Evolutionary conservation across 1,139 yeast species (phyloP).

Genomic region (Suzukiozyma palmioleophila): DNA sequence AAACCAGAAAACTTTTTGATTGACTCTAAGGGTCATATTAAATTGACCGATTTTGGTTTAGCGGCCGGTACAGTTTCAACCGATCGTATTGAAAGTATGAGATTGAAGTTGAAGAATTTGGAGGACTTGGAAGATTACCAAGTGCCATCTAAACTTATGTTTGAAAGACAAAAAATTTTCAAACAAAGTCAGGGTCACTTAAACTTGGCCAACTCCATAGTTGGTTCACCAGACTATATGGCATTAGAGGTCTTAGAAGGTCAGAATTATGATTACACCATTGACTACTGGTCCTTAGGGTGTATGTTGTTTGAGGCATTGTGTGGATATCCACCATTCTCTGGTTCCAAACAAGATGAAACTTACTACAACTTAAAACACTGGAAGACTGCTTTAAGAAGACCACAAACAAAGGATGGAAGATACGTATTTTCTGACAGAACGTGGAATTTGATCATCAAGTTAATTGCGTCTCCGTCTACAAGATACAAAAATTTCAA

Average conservation of each 20-base stretch:
- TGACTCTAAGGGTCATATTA: constrained; percentile 92
- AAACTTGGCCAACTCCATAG: constrained; percentile 89
- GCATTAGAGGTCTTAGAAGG: constrained; percentile 97
- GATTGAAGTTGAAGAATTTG: constrained; percentile 75
- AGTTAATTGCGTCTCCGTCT: constrained; percentile 75
- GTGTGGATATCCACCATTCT: constrained; percentile 95
- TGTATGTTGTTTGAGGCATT: constrained; percentile 90
- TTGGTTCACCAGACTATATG: constrained; percentile 99
- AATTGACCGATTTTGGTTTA: constrained; percentile 93
- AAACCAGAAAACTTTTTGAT: constrained; percentile 96
- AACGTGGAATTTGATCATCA: constrained; percentile 86
- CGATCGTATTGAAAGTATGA: constrained; percentile 92
- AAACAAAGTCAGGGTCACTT: constrained; percentile 58
- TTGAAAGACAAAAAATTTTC: constrained; percentile 83
- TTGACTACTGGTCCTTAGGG: constrained; percentile 98
- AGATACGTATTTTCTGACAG: constrained; percentile 91
- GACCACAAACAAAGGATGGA: constrained; percentile 93
- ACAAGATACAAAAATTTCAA: constrained; percentile 72
- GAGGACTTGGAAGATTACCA: constrained; percentile 60
- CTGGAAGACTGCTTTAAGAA: constrained; percentile 82
- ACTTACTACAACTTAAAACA: constrained; percentile 90
- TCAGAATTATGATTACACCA: constrained; percentile 87
- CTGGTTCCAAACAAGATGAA: constrained; percentile 91
- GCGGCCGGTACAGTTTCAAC: constrained; percentile 96
- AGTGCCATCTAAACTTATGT: constrained; percentile 71